Evolutionary conservation across 768 basidiomycete genomes (phyloP).

Genomic region (Mycena indigotica): DNA sequence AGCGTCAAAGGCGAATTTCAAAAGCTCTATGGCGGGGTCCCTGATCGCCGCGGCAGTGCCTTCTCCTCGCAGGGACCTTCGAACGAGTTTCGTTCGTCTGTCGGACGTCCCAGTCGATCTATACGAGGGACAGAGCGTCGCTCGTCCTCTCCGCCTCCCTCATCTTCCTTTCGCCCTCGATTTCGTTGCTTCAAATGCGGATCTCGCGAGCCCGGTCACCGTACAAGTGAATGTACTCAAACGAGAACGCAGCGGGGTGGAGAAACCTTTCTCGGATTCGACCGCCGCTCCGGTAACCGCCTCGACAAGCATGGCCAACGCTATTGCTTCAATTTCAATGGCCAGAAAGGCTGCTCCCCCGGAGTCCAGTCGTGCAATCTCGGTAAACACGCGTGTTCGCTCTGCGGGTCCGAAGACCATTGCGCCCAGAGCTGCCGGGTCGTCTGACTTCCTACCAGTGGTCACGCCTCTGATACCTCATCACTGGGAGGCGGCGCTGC

Average conservation of each 20-base stretch:
- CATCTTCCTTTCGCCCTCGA: neutral
- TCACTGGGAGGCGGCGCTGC: conserved; percentile 21
- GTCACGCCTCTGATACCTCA: conserved; percentile 26
- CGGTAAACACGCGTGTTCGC: conserved; percentile 20
- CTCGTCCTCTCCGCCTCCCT: neutral
- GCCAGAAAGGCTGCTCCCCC: neutral
- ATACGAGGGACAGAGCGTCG: neutral
- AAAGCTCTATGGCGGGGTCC: neutral
- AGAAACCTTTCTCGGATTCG: neutral
- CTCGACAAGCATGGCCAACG: neutral
- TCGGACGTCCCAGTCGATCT: neutral
- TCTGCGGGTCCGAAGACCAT: conserved; percentile 21
- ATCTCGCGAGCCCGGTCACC: neutral
- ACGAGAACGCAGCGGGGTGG: neutral
- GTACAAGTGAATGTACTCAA: neutral
- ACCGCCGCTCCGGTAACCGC: neutral
- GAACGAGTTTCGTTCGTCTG: neutral
- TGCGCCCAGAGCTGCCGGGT: conserved; percentile 20
- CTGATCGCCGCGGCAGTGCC: neutral
- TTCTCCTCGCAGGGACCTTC: neutral
- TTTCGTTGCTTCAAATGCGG: neutral
- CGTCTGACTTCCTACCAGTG: conserved; percentile 22
- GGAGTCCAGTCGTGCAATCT: neutral
- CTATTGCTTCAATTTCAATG: conserved; percentile 23
- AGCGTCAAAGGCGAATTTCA: neutral